Base-by-base conservation (phyloP, 1,139 yeast species). In the Geotrichum histeridarum region DNA sequence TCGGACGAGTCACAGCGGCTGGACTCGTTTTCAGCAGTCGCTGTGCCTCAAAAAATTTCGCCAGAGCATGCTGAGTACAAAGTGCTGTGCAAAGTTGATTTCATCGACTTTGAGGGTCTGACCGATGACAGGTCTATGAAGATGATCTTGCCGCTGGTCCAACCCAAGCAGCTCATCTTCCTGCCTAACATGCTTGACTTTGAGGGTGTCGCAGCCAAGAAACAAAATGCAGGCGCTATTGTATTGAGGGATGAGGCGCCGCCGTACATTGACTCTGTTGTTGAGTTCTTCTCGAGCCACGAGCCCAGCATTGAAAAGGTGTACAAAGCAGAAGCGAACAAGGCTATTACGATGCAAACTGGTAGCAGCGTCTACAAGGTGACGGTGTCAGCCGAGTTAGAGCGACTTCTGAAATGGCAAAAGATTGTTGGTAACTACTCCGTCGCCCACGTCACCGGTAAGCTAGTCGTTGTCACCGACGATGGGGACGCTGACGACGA, bases 91-190 rank as follows among this genome's bases (percentile, higher is more conserved):
- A 84, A 84, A 0, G 72, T 91, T 18, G 80, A 89, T 7, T 90
- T 76, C 67, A 81, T 93, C 54, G 98, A 93, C 67, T 76, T 91
- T 58, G 81, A 91, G 14, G 96, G 97, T 12, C 71, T 86, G 22
- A 94, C 90, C 1, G 98, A 93, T 66, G 75, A 85, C 58, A 77
- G 97, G 59, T 91, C 98, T 0, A 72, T 90, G 57, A 78, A 84
- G 55, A 82, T 88, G 70, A 87, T 91, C 57, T 77, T 89, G 45
- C 88, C 94, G 35, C 78, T 86, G 1, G 73, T 93, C 54, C 87
- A 87, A 63, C 96, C 99, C 8, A 78, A 83, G 54, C 84, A 84
- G 63, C 76, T 91, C 49, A 74, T 93, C 17, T 69, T 88, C 39
- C 55, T 73, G 7, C 70, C 65, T 2, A 45, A 52, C 61, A 12